Percentiles rank a stretch among this genome's conserved stretches.
Conservation (phyloP, 1,284 basidiomycete species). For the Malassezia caprae region DNA sequence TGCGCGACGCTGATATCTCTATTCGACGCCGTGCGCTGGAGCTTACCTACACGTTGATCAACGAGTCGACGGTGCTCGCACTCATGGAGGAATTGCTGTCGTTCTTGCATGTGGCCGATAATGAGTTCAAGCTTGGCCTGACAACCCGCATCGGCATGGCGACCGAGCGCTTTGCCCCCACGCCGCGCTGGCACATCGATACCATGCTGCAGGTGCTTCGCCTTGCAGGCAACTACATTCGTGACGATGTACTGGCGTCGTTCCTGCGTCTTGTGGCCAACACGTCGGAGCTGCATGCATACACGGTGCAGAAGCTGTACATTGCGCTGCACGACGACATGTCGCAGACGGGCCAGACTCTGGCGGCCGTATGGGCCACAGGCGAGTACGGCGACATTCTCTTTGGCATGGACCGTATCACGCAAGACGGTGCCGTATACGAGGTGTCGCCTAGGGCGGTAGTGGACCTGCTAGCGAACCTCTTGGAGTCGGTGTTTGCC, state of each 20-base stretch:
- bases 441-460: slow-evolving; percentile 71
- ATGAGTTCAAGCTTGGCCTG: slow-evolving; percentile 95
- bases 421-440: slow-evolving; percentile 61
- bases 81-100: slow-evolving; percentile 84
- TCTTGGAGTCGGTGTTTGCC: slow-evolving; percentile 85
- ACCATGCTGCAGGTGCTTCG: slow-evolving; percentile 86
- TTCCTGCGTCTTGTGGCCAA: slow-evolving; percentile 94
- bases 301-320: slow-evolving; percentile 87
- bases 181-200: slow-evolving; percentile 98
- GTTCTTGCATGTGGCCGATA: slow-evolving; percentile 95
- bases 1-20: slow-evolving; percentile 96
- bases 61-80: slow-evolving; percentile 85
- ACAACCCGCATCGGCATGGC: slow-evolving; percentile 95
- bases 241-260: slow-evolving; percentile 87
- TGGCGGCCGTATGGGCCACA: slow-evolving; percentile 88
- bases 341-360: slow-evolving; percentile 87
- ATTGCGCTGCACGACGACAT: slow-evolving; percentile 78
- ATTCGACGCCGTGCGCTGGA: slow-evolving; percentile 92
- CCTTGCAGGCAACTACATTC: slow-evolving; percentile 93
- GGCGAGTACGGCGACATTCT: slow-evolving; percentile 92
- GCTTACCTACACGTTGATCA: slow-evolving; percentile 92
- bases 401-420: slow-evolving; percentile 61
- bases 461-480: slow-evolving; percentile 73
- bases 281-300: slow-evolving; percentile 91
- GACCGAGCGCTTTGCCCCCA: slow-evolving; percentile 91